These are phyloP conservation scores for Albatrellus sp. DNA, from an alignment of 1,284 basidiomycete genomes.

Conservation along the genomic window DNA sequence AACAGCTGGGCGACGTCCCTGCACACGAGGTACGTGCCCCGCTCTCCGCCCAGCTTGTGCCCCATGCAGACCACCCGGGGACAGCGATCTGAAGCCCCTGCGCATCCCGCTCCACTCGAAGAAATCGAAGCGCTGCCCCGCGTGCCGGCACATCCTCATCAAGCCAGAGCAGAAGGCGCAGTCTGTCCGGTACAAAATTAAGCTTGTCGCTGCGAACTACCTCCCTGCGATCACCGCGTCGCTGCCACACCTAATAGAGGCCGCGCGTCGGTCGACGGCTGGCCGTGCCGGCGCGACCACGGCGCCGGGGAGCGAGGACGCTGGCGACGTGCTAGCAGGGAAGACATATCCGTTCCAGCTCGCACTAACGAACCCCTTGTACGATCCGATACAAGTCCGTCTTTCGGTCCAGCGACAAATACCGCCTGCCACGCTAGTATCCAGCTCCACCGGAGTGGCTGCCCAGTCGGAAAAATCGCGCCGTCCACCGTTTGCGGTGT, in stretches of 20 bases:
- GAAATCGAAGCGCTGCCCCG: constrained; percentile 88
- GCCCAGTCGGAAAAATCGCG: constrained; percentile 36
- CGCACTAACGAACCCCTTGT: constrained; percentile 84
- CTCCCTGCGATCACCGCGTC: constrained; percentile 77
- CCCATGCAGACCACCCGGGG: background rate
- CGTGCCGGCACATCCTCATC: constrained; percentile 92
- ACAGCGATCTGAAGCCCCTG: constrained; percentile 71
- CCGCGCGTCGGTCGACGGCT: background rate
- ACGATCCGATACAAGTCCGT: constrained; percentile 85
- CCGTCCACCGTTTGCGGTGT: constrained; percentile 63
- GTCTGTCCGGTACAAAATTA: constrained; percentile 92
- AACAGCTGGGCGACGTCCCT: constrained; percentile 68
- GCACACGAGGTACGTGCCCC: constrained; percentile 43
- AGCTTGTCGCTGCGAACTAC: constrained; percentile 89
- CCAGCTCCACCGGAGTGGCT: constrained; percentile 23
- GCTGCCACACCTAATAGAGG: constrained; percentile 39
- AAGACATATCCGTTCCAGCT: constrained; percentile 80
- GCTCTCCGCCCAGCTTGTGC: constrained; percentile 4
- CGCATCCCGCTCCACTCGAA: constrained; percentile 90
- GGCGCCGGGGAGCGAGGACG: constrained; percentile 29
- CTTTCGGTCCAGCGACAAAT: constrained; percentile 56
- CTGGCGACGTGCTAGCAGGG: constrained; percentile 48
- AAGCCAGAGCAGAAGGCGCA: constrained; percentile 96
- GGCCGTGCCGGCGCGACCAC: constrained; percentile 13
- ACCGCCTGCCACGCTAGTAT: constrained; percentile 11